These are phyloP conservation scores for Tulasnella sp. DNA, from an alignment of 768 basidiomycete genomes.

Conservation along the genomic window DNA sequence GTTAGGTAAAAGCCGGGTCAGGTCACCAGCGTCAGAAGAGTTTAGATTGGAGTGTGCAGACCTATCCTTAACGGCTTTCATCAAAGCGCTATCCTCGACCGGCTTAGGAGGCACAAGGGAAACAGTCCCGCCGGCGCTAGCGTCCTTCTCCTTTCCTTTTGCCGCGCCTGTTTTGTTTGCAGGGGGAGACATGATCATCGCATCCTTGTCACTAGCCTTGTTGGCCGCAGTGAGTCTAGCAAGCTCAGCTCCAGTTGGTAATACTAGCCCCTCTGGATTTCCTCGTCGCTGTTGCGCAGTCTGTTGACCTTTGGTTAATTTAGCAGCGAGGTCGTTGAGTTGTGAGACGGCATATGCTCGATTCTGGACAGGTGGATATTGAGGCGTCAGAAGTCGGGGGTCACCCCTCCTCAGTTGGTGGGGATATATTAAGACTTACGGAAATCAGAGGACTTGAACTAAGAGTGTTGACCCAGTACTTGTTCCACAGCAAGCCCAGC, in stretches of 20 bases:
- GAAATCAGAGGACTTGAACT: slow-evolving; percentile 90
- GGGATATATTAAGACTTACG: slow-evolving; percentile 44
- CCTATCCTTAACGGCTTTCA: slow-evolving; percentile 91
- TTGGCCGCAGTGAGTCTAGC: slow-evolving; percentile 44
- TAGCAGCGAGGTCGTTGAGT: slow-evolving; percentile 83
- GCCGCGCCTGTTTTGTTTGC: slow-evolving; percentile 41
- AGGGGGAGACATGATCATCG: slow-evolving; percentile 16
- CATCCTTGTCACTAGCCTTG: slow-evolving; percentile 26
- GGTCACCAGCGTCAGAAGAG: not conserved
- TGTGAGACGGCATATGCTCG: slow-evolving; percentile 92
- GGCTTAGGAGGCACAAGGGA: slow-evolving; percentile 49
- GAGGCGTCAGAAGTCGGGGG: not conserved
- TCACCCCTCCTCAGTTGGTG: not conserved
- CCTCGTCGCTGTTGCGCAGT: slow-evolving; percentile 39
- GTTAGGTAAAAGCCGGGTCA: not conserved
- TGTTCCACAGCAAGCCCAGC: slow-evolving; percentile 92
- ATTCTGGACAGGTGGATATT: slow-evolving; percentile 51
- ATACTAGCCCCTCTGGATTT: slow-evolving; percentile 8
- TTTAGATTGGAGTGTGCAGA: slow-evolving; percentile 35
- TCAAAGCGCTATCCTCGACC: slow-evolving; percentile 82
- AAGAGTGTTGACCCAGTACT: slow-evolving; percentile 98
- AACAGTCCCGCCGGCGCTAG: not conserved
- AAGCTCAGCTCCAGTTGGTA: slow-evolving; percentile 40
- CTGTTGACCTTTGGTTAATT: slow-evolving; percentile 68
- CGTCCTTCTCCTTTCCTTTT: slow-evolving; percentile 36